Evolutionary conservation across 495 filamentous ascomycete genomes (phyloP).

Genomic region (Aspergillus baeticus): DNA sequence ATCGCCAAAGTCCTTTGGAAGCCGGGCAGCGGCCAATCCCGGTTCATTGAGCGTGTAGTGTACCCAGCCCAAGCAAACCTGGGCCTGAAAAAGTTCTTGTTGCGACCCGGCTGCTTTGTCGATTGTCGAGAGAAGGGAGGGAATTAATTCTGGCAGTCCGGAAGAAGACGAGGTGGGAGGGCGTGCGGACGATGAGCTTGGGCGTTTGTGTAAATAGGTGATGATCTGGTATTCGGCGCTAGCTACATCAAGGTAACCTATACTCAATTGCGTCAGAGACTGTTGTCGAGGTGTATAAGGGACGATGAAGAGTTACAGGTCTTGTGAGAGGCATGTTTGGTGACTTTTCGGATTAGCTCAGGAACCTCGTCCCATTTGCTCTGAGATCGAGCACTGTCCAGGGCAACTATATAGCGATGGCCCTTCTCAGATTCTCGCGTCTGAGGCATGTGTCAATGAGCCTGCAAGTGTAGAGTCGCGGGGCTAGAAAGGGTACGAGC

Average conservation of each 20-base stretch:
- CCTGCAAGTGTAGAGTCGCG: neutral
- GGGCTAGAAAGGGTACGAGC: conserved; percentile 7
- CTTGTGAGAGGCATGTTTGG: conserved; percentile 86
- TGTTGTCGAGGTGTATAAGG: conserved; percentile 17
- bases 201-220: conserved; percentile 42
- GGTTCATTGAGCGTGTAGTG: conserved; percentile 74
- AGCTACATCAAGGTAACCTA: conserved; percentile 76
- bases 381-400: conserved; percentile 84
- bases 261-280: conserved; percentile 9
- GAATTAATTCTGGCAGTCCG: conserved; percentile 61
- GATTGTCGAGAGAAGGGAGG: conserved; percentile 60
- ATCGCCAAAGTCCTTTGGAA: conserved; percentile 62
- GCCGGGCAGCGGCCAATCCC: conserved; percentile 52
- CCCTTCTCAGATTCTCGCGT: conserved; percentile 64
- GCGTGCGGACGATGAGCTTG: conserved; percentile 28
- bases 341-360: conserved; percentile 85
- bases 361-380: conserved; percentile 87
- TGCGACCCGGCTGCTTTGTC: conserved; percentile 54
- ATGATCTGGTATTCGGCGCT: conserved; percentile 67
- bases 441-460: conserved; percentile 17
- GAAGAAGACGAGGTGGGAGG: conserved; percentile 42
- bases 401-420: conserved; percentile 69
- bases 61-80: conserved; percentile 78
- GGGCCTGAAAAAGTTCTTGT: conserved; percentile 77
- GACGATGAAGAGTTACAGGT: conserved; percentile 58